Evolutionary conservation across 352 stramenopile species (phyloP), one percentile per base, ranked within the genome.

Genomic region (Globisporangium iwayamae): DNA sequence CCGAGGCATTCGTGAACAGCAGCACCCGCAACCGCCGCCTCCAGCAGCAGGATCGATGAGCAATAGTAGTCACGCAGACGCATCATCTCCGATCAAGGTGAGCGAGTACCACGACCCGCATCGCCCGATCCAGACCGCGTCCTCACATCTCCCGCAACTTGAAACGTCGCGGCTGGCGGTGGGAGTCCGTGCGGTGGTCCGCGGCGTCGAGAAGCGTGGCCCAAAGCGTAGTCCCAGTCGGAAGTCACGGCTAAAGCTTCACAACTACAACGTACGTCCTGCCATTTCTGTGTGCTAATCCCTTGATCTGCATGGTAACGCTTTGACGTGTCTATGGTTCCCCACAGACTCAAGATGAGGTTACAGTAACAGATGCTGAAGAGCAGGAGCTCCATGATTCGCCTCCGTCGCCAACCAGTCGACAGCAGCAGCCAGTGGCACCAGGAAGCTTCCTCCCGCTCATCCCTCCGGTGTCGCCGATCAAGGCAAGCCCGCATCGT

Each of bases 261-360:
- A 89, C 55, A 90, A 90, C 60, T 86, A 89, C 69, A 79, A 57
- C 22, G 77, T 87, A 76, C 46, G 72, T 39, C 10, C 22, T 14
- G 13, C 5, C 16, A 16, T 13, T 14, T 41, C 16, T 36, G n/a
- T 11, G 11, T 45, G 4, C 18, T 18, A 13, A 18, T 4, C 16
- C 38, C 38, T 18, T 43, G 38, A 43, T 43, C 9, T 9, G 11
- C 22, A n/a, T 34, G 11, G 11, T 47, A 20, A 57, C 22, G 14
- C 8, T 22, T 28, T 41, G 55, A 34, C 16, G 25, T 43, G 22
- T 46, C 14, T 45, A 6, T 56, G 7, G 13, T 4, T 56, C n/a
- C 38, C 3, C 4, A n/a, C 20, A 66, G 61, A 61, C 3, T 32
- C 52, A 47, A 10, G 4, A 36, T 4, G 53, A 66, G 11, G 14